Evolutionary conservation across 805 yeast species (phyloP), one percentile per base, ranked within the genome.

Genomic region (Starmerella asiatica): DNA sequence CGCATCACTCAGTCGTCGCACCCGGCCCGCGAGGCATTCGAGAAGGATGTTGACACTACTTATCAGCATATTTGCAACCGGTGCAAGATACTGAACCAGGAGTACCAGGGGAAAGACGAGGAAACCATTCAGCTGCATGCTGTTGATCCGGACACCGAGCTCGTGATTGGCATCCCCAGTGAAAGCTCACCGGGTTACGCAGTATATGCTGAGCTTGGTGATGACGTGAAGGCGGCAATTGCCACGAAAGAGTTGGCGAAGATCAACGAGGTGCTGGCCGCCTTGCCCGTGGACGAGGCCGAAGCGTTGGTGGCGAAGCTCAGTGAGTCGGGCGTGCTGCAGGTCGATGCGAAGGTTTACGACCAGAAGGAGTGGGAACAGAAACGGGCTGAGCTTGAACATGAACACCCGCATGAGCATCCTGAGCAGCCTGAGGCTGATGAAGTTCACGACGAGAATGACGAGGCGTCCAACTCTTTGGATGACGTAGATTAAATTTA

Each of bases 61-160:
- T 73, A 69, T 51, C 63, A 67, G 15, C 99, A 91, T 59, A 80
- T 91, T 48, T 70, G 70, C 45, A 61, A 58, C 19, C 72, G 99
- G 56, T 84, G 94, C 56, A 69, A 75, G 54, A 59, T 83, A 3
- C 67, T 91, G 41, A 58, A 67, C 34, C 58, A 65, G 37, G 68
- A 56, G 27, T 49, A 48, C 29, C 58, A 50, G 19, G 71, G 59
- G 29, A 86, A 75, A 34, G 68, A 59, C n/a, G 88, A 76, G 37
- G 88, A 77, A 42, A 75, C 79, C 44, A 85, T 88, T 49, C 98
- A 88, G 61, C 67, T 88, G 55, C 81, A 81, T 55, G 75, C 94
- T 0, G 69, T 86, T 43, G 97, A 88, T 59, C 94, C 91, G 31
- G 69, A 76, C 43, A 73, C 85, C 2, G 76, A 79, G 57, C 66